phyloP scores from a whole-genome alignment of 192 early-diverging fungal species.

The Mycoemilia scoparia region DNA sequence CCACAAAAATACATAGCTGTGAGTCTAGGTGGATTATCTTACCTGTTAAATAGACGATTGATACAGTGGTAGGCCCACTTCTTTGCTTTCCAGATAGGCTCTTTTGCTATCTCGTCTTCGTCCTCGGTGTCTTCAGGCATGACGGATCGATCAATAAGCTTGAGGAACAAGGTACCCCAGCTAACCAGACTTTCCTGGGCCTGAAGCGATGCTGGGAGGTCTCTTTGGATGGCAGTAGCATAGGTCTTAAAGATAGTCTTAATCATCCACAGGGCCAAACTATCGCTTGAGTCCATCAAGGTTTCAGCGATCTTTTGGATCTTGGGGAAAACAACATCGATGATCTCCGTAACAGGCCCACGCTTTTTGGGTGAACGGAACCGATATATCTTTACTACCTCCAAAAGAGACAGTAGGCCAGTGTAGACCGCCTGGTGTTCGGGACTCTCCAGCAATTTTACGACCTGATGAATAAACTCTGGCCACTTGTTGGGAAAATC shows the following conservation, averaged over 20 bases:
- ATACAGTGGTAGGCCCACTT: conserved; percentile 86
- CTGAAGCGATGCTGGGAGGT: conserved; percentile 34
- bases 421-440: conserved; percentile 52
- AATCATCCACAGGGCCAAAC: conserved; percentile 68
- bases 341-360: conserved; percentile 44
- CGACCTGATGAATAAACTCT: conserved; percentile 44
- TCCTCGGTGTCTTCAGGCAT: conserved; percentile 34
- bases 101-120: conserved; percentile 57
- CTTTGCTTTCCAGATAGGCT: conserved; percentile 83
- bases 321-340: conserved; percentile 55
- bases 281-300: conserved; percentile 36
- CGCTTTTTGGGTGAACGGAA: conserved; percentile 46
- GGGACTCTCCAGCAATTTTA: conserved; percentile 39
- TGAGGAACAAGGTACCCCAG: conserved; percentile 77
- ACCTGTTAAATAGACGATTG: conserved; percentile 61
- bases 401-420: conserved; percentile 60
- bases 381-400: conserved; percentile 63
- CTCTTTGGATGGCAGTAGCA: conserved; percentile 43
- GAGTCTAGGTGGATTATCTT: conserved; percentile 8
- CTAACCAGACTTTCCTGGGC: conserved; percentile 50
- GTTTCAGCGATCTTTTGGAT: conserved; percentile 59
- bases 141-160: conserved; percentile 52
- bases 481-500: conserved; percentile 77
- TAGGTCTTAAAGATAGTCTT: conserved; percentile 76
- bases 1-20: background rate